phyloP scores from a whole-genome alignment of 73 alveolate species.

The Breviolum minutum region DNA sequence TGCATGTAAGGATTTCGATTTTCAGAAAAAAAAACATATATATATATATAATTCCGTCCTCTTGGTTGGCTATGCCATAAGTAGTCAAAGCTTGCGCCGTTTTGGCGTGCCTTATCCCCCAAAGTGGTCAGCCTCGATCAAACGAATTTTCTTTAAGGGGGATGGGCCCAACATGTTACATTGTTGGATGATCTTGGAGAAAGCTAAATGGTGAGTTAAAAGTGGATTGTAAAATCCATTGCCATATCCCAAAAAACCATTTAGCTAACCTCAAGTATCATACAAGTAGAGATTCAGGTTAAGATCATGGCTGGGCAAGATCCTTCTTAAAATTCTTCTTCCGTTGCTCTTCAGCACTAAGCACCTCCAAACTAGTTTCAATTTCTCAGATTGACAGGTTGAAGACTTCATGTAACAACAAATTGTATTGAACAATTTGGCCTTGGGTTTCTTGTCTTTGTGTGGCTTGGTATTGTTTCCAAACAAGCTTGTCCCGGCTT shows the following conservation, averaged over 20 bases:
- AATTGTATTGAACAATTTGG: neutral
- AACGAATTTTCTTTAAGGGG: too few species aligned
- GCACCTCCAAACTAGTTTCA: neutral
- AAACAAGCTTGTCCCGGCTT: neutral
- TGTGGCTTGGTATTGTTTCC: neutral
- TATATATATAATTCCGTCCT: neutral
- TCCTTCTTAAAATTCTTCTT: neutral
- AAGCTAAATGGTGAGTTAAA: neutral
- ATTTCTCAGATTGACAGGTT: neutral
- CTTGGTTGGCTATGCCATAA: neutral
- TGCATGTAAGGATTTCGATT: too few species aligned
- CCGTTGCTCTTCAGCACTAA: neutral
- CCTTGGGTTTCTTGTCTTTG: neutral
- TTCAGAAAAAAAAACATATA: too few species aligned
- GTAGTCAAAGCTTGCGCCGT: neutral
- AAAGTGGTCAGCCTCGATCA: neutral
- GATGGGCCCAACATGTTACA: neutral
- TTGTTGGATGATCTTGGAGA: neutral
- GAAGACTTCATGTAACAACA: neutral
- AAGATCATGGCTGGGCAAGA: neutral
- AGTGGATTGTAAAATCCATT: neutral
- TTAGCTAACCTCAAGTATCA: too few species aligned
- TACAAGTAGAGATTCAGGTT: too few species aligned
- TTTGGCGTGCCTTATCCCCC: neutral
- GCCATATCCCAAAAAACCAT: neutral